Percentiles rank a stretch among this genome's conserved stretches.
Conservation (phyloP, 371 early-diverging fungal species). For the Lichtheimia ramosa region DNA sequence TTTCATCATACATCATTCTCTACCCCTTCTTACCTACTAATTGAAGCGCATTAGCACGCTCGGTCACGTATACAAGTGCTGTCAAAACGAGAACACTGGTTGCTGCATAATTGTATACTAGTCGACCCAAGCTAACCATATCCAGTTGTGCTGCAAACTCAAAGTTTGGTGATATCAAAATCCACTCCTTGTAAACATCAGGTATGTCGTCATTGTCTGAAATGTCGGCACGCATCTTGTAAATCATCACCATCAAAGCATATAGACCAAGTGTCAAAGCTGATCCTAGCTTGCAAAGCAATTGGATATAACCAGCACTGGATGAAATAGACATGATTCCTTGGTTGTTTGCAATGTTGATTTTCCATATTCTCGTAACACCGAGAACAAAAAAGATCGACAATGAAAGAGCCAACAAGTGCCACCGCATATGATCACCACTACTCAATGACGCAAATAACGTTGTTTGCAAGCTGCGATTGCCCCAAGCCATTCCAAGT, state of each 20-base stretch:
- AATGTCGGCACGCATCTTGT: conserved; percentile 13
- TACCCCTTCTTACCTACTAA: not conserved
- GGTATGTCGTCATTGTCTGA: conserved; percentile 13
- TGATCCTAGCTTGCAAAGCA: conserved; percentile 14
- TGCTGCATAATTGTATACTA: conserved; percentile 40
- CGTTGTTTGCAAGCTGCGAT: not conserved
- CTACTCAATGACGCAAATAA: not conserved
- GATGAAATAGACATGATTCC: conserved; percentile 17
- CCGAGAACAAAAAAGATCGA: not conserved
- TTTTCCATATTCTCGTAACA: conserved; percentile 1
- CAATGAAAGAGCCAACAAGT: conserved; percentile 12
- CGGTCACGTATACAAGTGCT: conserved; percentile 31
- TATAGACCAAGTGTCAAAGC: conserved; percentile 15
- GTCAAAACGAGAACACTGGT: conserved; percentile 29
- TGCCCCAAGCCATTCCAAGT: conserved; percentile 3
- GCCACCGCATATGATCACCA: conserved; percentile 7
- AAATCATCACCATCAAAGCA: conserved; percentile 13
- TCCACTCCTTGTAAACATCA: conserved; percentile 14
- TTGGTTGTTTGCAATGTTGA: not conserved
- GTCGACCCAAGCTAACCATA: conserved; percentile 34
- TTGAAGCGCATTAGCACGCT: conserved; percentile 15
- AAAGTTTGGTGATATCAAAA: conserved; percentile 3
- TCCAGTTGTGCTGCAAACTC: conserved; percentile 26
- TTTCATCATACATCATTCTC: too few relatives aligned
- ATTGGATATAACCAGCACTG: conserved; percentile 26